Base-by-base conservation (phyloP, 305 asterid species). In the Plantago lanceolata region DNA sequence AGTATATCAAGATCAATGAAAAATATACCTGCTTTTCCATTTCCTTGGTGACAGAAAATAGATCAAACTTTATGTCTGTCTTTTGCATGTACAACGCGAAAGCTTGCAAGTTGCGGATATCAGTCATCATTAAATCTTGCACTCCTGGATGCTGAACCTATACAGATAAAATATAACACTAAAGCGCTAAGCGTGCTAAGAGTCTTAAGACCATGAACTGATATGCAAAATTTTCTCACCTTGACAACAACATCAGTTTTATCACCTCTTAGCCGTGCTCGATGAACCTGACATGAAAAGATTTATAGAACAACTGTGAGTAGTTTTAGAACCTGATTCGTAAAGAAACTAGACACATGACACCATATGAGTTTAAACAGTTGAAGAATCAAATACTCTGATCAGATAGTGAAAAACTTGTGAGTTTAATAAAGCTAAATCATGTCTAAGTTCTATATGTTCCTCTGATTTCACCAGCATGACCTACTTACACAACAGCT, bases 71-170 rank as follows among this genome's bases (percentile, higher is more conserved):
- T 78, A 94, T 78, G 76, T 94, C 97, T 57, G 95, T 94, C 85
- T 88, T 94, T 72, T 94, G 99, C 88, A 94, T 83, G 74, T 75
- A 94, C 18, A 90, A 71, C 28, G 99, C 97, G 70, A 90, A 90
- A 74, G 95, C 96, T 84, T 90, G 86, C 86, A 94, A 69, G 76
- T 94, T 94, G 61, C 87, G 90, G 48, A 94, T 85, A 77, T 94
- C 97, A 59, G 95, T 90, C 97, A 93, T 93, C 99, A 93, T 93
- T 77, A 93, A 76, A 44, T 86, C 86, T 63, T 90, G 95, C 65
- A 90, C 89, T 21, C 93, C 94, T 20, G 99, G 99, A 79, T 94
- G 99, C 74, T 94, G 99, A 65, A 94, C 85, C 97, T 90, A 67
- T 64, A 85, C 60, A 28, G 62, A 64, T 47, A 71, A 20, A 37